A percentile compares a stretch with the other conserved stretches of the same genome.
Evolutionary conservation across 441 rosid species (phyloP).

Genomic region (Populus hybrid): DNA sequence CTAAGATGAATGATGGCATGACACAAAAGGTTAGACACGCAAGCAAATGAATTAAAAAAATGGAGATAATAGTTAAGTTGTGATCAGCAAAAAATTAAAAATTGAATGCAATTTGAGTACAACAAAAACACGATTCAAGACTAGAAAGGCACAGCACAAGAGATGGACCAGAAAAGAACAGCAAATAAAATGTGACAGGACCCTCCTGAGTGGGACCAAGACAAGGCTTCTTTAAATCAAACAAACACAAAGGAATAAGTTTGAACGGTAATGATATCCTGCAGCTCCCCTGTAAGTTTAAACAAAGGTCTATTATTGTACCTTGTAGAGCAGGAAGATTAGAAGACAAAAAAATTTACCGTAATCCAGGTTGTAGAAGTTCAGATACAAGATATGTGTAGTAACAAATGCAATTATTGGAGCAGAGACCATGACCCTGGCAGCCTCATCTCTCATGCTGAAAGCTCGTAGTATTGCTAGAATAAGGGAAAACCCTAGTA

Average conservation of each 20-base stretch:
- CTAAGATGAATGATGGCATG: not conserved
- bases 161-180: not conserved
- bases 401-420: conserved; percentile 78
- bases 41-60: not conserved
- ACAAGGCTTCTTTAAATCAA: not conserved
- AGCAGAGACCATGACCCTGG: conserved; percentile 89
- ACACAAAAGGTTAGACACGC: not conserved
- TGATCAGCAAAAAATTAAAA: not conserved
- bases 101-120: not conserved
- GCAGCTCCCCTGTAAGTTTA: not conserved
- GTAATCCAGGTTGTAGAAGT: conserved; percentile 71
- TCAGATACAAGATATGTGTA: conserved; percentile 86
- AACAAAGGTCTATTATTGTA: not conserved
- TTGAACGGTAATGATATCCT: not conserved
- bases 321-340: not conserved
- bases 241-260: not conserved
- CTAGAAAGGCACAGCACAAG: not conserved
- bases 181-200: conserved; percentile 1
- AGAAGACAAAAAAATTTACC: conserved; percentile 36
- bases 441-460: conserved; percentile 71
- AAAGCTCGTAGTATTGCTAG: conserved; percentile 68
- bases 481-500: conserved; percentile 74
- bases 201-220: not conserved
- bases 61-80: not conserved
- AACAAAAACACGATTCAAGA: not conserved